Evolutionary conservation across 2,329 filamentous ascomycete genomes (phyloP).

Genomic region (Ramularia endophylla): DNA sequence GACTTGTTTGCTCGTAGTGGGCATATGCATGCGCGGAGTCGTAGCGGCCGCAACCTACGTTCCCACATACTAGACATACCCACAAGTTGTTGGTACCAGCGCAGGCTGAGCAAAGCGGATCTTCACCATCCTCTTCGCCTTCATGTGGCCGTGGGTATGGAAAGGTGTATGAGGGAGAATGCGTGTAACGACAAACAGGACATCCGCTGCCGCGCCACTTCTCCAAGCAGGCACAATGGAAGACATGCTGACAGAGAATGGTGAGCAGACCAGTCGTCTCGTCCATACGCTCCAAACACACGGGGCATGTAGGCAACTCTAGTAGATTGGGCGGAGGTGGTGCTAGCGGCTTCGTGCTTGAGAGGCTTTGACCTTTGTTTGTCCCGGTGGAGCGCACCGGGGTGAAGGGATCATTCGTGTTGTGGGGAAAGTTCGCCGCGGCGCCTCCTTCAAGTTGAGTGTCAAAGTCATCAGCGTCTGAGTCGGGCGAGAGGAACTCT

Average conservation of each 20-base stretch:
- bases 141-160: constrained; percentile 30
- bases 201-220: constrained; percentile 95
- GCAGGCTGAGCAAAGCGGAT: constrained; percentile 74
- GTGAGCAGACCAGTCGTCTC: constrained; percentile 93
- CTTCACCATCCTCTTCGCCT: constrained; percentile 25
- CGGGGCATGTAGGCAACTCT: constrained; percentile 90
- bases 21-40: constrained; percentile 89
- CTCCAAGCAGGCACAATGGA: constrained; percentile 91
- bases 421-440: constrained; percentile 50
- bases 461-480: constrained; percentile 29
- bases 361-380: constrained; percentile 10
- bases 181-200: constrained; percentile 88
- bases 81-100: constrained; percentile 78
- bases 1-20: constrained; percentile 83
- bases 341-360: constrained; percentile 55
- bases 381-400: constrained; percentile 6
- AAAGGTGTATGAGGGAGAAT: constrained; percentile 45
- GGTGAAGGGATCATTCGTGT: constrained; percentile 60
- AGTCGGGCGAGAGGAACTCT: constrained; percentile 63
- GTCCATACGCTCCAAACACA: constrained; percentile 97
- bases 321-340: constrained; percentile 77
- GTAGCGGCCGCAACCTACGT: constrained; percentile 89
- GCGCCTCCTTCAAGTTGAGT: constrained; percentile 39
- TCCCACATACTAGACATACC: constrained; percentile 92
- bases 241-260: constrained; percentile 95